Base-by-base conservation (phyloP, 345 rosid species). In the Isatis tinctoria region DNA sequence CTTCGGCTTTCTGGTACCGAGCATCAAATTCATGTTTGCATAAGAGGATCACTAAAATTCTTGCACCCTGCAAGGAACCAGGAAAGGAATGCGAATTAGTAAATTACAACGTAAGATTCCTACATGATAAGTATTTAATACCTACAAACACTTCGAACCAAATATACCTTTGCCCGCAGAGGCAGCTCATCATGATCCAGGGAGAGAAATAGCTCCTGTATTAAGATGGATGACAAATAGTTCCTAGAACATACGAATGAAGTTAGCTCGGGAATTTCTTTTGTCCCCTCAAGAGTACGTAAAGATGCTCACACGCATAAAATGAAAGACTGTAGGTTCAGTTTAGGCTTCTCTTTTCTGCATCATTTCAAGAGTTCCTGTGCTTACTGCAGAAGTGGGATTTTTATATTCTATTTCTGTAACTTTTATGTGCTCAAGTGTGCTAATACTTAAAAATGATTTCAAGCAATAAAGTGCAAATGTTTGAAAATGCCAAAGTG, bases 1-100 rank as follows among this genome's bases (percentile, higher is more conserved):
- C 99, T 86, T 95, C 99, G 51, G 92, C 94, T 87, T 92, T 95
- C 70, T 95, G 98, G 80, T 95, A 95, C 69, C 98, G 98, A 80
- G 86, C 89, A 82, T 95, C 99, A 81, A 88, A 95, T 75, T 92
- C 97, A 74, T 92, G 98, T 86, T 95, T 95, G 87, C 99, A 95
- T 44, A 92, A 78, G 52, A 95, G 90, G 68, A 90, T 85, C 41
- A 95, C 99, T 72, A 95, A 80, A 63, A 90, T 85, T 82, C 99
- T 87, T 78, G 99, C 97, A 65, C 97, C 99, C 99, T 95, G 81
- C 73, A 81, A 41, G 73, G 49, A 80, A 54, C 33, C 44, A 43
- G 53, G 74, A 62, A 77, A 52, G 22, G 43, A 72, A 60, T 51
- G 51, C 30, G 13, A 44, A n/a, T 78, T 35, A 74, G 51, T 26